These are phyloP conservation scores for Heliamphora exappendiculata DNA, from an alignment of 148 eudicot genomes.

Conservation along the genomic window DNA sequence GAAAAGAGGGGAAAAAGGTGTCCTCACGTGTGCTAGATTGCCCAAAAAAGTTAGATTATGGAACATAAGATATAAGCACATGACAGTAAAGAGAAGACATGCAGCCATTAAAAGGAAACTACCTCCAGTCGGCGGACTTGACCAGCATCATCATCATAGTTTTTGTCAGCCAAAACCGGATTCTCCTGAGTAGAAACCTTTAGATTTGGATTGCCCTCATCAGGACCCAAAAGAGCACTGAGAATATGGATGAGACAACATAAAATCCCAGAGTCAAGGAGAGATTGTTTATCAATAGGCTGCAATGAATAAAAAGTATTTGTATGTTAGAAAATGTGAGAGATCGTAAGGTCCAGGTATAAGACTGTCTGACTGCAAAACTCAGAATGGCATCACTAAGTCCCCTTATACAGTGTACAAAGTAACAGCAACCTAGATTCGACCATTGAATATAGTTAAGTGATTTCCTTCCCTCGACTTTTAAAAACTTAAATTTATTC, in stretches of 20 bases:
- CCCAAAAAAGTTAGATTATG: background rate
- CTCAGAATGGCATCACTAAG: background rate
- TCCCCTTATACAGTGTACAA: background rate
- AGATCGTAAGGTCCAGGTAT: background rate
- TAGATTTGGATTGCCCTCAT: conserved; percentile 32
- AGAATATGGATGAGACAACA: conserved; percentile 88
- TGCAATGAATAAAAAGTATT: conserved; percentile 25
- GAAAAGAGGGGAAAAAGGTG: background rate
- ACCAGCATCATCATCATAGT: conserved; percentile 26
- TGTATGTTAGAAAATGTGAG: conserved; percentile 1
- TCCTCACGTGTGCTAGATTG: background rate
- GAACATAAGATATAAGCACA: background rate
- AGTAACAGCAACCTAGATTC: conserved; percentile 1
- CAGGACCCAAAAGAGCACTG: conserved; percentile 71
- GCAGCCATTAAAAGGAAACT: conserved; percentile 1
- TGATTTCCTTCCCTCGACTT: background rate
- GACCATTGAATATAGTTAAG: background rate
- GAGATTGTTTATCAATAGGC: conserved; percentile 94
- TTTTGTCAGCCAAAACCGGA: conserved; percentile 13
- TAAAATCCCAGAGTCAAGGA: conserved; percentile 93
- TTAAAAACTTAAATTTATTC: background rate
- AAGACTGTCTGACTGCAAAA: background rate
- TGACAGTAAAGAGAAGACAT: background rate
- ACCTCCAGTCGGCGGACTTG: conserved; percentile 78
- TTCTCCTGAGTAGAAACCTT: conserved; percentile 28